phyloP scores from a whole-genome alignment of 73 alveolate genomes.

The Urostyla sp. region DNA sequence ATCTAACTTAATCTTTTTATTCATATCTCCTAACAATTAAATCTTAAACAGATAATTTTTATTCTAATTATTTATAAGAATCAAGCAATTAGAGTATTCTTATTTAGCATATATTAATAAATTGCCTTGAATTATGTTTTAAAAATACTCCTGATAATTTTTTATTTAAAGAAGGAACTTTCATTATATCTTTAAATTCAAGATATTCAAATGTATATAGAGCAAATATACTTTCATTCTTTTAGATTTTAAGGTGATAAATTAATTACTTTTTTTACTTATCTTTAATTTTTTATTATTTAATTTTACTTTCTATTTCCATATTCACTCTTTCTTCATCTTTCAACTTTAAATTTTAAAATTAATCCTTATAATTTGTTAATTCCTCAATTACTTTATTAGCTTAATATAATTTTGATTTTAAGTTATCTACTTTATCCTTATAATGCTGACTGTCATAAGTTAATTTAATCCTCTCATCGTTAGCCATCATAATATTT shows the following conservation, averaged over 20 bases:
- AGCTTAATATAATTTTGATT: background rate
- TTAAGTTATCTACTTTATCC: constrained; percentile 20
- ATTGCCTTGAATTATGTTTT: constrained; percentile 32
- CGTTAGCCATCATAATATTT: background rate
- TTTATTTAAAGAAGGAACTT: background rate
- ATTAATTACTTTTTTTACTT: constrained; percentile 6
- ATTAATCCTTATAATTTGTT: background rate
- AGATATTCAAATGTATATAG: background rate
- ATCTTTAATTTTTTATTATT: background rate
- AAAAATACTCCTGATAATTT: constrained; percentile 1
- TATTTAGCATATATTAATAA: background rate
- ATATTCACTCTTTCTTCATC: constrained; percentile 13
- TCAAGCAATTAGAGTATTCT: background rate
- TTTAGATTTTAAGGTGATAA: constrained; percentile 13
- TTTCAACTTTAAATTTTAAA: background rate
- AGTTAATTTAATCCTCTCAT: constrained; percentile 19
- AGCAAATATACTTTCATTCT: background rate
- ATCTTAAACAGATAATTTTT: constrained; percentile 6
- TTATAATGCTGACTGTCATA: constrained; percentile 7
- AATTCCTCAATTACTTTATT: background rate
- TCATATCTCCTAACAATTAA: constrained; percentile 26
- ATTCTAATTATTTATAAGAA: background rate
- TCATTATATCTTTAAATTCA: background rate
- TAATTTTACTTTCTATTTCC: background rate
- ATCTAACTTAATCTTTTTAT: constrained; percentile 35